Evolutionary conservation across 2,329 filamentous ascomycete species (phyloP).

Genomic region (Stagonosporopsis vannaccii): DNA sequence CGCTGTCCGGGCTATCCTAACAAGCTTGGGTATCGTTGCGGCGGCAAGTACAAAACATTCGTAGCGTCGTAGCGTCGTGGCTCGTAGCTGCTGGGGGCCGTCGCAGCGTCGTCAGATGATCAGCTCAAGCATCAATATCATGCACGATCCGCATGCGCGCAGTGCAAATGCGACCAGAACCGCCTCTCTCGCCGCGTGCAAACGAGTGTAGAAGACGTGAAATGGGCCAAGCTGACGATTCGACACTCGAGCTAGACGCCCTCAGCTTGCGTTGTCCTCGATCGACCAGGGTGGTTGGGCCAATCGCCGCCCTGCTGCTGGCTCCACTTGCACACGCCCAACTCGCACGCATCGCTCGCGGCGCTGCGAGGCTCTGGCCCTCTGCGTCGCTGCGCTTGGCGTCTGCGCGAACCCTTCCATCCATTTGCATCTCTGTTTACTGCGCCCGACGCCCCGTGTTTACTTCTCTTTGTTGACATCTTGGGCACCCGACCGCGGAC

Average conservation of each 20-base stretch:
- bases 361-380: no score
- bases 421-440: not conserved
- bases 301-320: not conserved
- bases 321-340: not conserved
- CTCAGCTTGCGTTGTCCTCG: conserved; percentile 12
- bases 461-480: conserved; percentile 11
- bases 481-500: not conserved
- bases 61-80: conserved; percentile 31
- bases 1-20: conserved; percentile 15
- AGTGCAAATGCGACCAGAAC: conserved; percentile 18
- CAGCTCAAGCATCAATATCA: not conserved
- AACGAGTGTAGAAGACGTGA: not conserved
- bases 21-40: conserved; percentile 33
- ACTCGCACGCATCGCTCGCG: no score
- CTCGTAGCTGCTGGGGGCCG: not conserved
- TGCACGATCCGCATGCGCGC: not conserved
- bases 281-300: conserved; percentile 14
- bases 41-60: conserved; percentile 31
- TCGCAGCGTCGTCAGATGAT: no score
- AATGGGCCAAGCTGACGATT: not conserved
- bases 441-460: not conserved
- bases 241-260: conserved; percentile 15
- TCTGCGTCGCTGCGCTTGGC: no score
- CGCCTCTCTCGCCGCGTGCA: conserved; percentile 6
- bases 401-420: no score